Evolutionary conservation across 805 yeast species (phyloP).

Genomic region (Cyberlindnera euphorbiiphila): DNA sequence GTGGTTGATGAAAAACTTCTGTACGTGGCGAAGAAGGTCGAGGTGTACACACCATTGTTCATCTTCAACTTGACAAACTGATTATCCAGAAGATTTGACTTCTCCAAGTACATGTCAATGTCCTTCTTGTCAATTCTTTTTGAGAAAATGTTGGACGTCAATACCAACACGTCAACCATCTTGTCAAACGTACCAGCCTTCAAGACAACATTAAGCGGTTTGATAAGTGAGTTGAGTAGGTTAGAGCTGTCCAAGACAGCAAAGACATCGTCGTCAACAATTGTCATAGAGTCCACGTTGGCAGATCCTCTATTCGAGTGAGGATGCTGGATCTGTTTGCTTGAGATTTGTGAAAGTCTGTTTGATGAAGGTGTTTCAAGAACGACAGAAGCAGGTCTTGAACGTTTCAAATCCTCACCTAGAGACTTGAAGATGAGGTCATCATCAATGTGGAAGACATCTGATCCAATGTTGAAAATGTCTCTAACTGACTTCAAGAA

Average conservation of each 20-base stretch:
- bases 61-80: conserved; percentile 46
- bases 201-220: conserved; percentile 42
- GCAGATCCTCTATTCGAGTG: conserved; percentile 11
- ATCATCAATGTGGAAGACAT: conserved; percentile 50
- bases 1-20: conserved; percentile 61
- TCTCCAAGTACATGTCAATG: conserved; percentile 36
- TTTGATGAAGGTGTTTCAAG: conserved; percentile 43
- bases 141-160: conserved; percentile 60
- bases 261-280: conserved; percentile 31
- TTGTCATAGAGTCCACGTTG: not conserved
- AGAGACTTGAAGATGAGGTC: conserved; percentile 59
- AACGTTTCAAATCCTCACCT: conserved; percentile 27
- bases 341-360: conserved; percentile 37
- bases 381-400: conserved; percentile 44
- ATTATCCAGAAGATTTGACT: conserved; percentile 33
- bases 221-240: conserved; percentile 25
- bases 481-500: conserved; percentile 57
- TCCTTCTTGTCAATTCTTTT: conserved; percentile 40
- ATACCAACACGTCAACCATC: conserved; percentile 73
- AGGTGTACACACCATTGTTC: conserved; percentile 61
- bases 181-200: conserved; percentile 73
- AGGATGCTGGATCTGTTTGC: conserved; percentile 20
- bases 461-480: conserved; percentile 57
- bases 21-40: conserved; percentile 67
- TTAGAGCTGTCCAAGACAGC: conserved; percentile 30